Percentiles rank a stretch among this genome's conserved stretches.
Evolutionary conservation across 2,329 filamentous ascomycete genomes (phyloP).

Genomic region (Huntiella omanensis): DNA sequence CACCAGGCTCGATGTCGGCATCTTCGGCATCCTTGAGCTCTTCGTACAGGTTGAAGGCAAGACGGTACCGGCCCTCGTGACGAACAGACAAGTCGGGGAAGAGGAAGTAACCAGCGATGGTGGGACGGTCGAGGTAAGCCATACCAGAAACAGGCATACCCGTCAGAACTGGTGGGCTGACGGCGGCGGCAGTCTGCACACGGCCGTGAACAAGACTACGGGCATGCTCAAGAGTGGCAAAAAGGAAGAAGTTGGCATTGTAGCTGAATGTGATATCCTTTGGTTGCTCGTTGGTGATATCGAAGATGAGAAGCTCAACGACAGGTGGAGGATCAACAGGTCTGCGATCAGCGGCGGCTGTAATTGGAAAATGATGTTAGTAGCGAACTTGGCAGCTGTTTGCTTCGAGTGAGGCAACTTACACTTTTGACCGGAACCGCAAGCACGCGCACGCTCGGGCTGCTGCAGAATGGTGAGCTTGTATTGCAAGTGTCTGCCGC

Average conservation of each 20-base stretch:
- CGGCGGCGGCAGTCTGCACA: constrained; percentile 45
- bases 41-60: constrained; percentile 87
- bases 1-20: constrained; percentile 37
- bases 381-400: not conserved
- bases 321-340: constrained; percentile 91
- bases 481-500: constrained; percentile 65
- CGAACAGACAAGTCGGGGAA: constrained; percentile 93
- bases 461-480: constrained; percentile 76
- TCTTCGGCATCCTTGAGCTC: constrained; percentile 75
- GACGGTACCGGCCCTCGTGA: constrained; percentile 81
- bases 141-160: constrained; percentile 91
- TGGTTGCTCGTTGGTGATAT: constrained; percentile 38
- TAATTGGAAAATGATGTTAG: not conserved
- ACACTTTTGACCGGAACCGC: constrained; percentile 92
- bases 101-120: constrained; percentile 74
- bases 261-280: constrained; percentile 73
- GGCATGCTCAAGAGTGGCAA: constrained; percentile 73
- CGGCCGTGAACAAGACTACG: constrained; percentile 68
- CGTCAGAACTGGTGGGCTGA: constrained; percentile 67
- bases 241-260: constrained; percentile 96
- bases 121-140: constrained; percentile 81
- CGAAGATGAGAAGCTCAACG: constrained; percentile 72
- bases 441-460: constrained; percentile 82
- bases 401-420: constrained; percentile 19
- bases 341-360: constrained; percentile 70